phyloP scores from a whole-genome alignment of 768 basidiomycete genomes.

The Ramaria sp. region DNA sequence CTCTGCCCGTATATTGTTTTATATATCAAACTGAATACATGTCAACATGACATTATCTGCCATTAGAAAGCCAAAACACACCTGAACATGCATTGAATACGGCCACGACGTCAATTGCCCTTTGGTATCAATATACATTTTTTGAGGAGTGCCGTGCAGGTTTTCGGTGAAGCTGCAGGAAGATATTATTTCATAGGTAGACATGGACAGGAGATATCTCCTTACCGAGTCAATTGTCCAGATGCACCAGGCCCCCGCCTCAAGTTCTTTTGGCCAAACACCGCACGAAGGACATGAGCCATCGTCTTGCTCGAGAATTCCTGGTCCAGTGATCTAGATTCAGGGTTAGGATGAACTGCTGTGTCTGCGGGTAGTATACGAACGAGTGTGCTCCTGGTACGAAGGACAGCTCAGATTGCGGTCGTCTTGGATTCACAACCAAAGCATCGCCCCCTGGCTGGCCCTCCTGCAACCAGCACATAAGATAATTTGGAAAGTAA shows the following conservation, averaged over 20 bases:
- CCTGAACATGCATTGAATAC: conserved; percentile 47
- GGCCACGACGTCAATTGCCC: conserved; percentile 54
- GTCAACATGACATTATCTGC: neutral
- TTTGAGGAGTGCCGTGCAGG: conserved; percentile 33
- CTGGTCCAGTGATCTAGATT: conserved; percentile 32
- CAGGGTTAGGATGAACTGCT: neutral
- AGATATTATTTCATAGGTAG: neutral
- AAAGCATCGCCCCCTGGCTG: neutral
- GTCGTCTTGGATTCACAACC: conserved; percentile 33
- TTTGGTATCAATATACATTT: conserved; percentile 44
- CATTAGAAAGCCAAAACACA: neutral
- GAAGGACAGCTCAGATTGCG: conserved; percentile 24
- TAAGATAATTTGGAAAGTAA: neutral
- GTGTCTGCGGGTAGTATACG: neutral
- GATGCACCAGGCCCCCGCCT: conserved; percentile 60
- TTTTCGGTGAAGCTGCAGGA: conserved; percentile 38
- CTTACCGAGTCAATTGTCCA: conserved; percentile 47
- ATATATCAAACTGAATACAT: neutral
- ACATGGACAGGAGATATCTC: neutral
- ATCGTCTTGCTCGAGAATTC: conserved; percentile 45
- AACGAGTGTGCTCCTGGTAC: conserved; percentile 20
- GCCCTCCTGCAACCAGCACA: conserved; percentile 24
- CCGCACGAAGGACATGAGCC: conserved; percentile 51
- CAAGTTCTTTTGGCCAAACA: conserved; percentile 48
- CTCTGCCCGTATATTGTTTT: neutral